Evolutionary conservation across 139 green algal genomes (phyloP).

Genomic region (Coccomyxa sp.): DNA sequence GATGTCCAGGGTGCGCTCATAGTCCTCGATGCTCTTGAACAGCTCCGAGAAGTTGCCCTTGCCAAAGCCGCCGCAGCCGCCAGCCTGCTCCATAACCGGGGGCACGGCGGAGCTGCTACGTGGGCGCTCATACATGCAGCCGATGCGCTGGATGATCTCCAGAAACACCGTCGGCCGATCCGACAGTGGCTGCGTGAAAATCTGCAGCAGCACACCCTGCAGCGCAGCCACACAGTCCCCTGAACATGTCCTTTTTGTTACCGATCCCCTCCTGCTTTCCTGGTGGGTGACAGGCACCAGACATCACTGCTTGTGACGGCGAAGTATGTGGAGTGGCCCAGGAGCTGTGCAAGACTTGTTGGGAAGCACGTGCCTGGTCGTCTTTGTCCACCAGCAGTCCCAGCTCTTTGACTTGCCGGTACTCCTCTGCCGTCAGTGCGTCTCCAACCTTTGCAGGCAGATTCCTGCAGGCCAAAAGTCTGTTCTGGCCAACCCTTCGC

Average conservation of each 20-base stretch:
- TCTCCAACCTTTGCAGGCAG: conserved; percentile 60
- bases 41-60: conserved; percentile 97
- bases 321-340: no score
- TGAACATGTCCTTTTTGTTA: not conserved
- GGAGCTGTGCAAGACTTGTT: no score
- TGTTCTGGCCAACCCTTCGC: not conserved
- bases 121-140: conserved; percentile 46
- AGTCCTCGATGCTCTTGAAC: conserved; percentile 87
- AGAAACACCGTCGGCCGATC: conserved; percentile 94
- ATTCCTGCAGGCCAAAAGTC: conserved; percentile 15
- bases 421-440: conserved; percentile 63
- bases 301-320: no score
- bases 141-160: conserved; percentile 97
- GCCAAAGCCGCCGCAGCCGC: conserved; percentile 94
- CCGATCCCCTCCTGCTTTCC: not conserved
- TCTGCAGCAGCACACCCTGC: conserved; percentile 89
- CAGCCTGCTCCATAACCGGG: conserved; percentile 63
- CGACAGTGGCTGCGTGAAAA: conserved; percentile 85
- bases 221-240: not conserved
- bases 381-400: conserved; percentile 95
- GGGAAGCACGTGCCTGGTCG: conserved; percentile 63
- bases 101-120: not conserved
- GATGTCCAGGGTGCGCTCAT: conserved; percentile 22
- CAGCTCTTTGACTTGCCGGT: conserved; percentile 76
- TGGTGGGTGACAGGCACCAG: not conserved